phyloP scores from a whole-genome alignment of 2,329 filamentous ascomycete species.

The Aspergillus sp. region DNA sequence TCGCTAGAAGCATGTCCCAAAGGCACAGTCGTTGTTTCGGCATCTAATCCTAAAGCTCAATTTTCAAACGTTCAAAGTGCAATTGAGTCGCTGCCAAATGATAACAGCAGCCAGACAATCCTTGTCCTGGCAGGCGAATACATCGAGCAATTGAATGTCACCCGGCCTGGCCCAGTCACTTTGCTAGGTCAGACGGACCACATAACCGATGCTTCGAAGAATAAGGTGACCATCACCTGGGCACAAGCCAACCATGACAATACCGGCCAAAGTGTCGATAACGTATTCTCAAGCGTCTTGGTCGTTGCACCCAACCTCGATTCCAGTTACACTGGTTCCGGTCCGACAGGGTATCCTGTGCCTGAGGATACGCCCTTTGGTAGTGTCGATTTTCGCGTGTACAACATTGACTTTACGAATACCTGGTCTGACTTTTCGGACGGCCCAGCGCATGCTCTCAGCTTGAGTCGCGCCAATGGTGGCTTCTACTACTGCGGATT shows the following conservation, averaged over 20 bases:
- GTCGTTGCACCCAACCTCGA: conserved; percentile 65
- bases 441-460: conserved; percentile 61
- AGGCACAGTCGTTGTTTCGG: conserved; percentile 30
- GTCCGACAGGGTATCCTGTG: conserved; percentile 62
- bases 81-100: conserved; percentile 47
- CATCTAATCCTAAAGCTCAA: conserved; percentile 19
- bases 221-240: conserved; percentile 60
- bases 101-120: conserved; percentile 53
- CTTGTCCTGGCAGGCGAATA: conserved; percentile 62
- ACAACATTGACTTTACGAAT: conserved; percentile 68
- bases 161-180: conserved; percentile 60
- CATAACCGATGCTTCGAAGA: conserved; percentile 48
- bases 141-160: conserved; percentile 65
- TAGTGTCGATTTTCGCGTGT: conserved; percentile 62
- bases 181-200: conserved; percentile 59
- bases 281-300: conserved; percentile 62
- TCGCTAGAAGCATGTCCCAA: conserved; percentile 26
- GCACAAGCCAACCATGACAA: conserved; percentile 53
- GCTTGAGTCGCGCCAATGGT: conserved; percentile 62
- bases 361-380: conserved; percentile 63
- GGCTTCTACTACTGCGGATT: conserved; percentile 68
- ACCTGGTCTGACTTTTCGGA: conserved; percentile 53
- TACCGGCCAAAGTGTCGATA: conserved; percentile 49
- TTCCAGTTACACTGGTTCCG: conserved; percentile 61
- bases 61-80: conserved; percentile 49